Percentiles rank a stretch among this genome's conserved stretches.
Evolutionary conservation across 768 basidiomycete genomes (phyloP).

Genomic region (Rubroboletus satanas): DNA sequence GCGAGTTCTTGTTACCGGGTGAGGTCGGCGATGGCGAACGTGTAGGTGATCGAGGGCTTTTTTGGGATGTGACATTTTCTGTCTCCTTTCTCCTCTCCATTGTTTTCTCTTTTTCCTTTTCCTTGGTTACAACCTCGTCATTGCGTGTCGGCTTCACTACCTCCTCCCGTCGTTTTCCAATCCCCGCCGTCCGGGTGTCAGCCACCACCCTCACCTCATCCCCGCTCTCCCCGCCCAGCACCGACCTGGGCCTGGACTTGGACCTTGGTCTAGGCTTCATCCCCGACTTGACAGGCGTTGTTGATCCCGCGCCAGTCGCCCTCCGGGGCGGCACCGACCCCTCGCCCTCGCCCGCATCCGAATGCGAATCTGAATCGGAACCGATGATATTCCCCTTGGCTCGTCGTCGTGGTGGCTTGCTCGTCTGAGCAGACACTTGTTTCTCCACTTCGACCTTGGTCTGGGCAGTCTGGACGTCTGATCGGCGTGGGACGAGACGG

Average conservation of each 20-base stretch:
- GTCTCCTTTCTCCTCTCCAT: neutral
- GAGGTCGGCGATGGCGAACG: conserved; percentile 7
- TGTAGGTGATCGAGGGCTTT: conserved; percentile 3
- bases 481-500: conserved; percentile 1
- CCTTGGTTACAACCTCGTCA: neutral
- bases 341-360: neutral
- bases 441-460: neutral
- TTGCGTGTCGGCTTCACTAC: neutral
- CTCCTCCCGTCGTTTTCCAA: neutral
- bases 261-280: conserved; percentile 26
- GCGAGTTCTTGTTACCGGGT: neutral
- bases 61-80: neutral
- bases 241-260: neutral
- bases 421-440: neutral
- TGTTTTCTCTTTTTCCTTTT: neutral
- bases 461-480: neutral
- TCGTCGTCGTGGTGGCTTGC: neutral
- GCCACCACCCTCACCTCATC: neutral
- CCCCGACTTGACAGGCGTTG: conserved; percentile 24
- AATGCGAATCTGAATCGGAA: conserved; percentile 2
- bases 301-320: neutral
- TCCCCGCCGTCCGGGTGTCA: neutral
- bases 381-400: neutral
- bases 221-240: neutral
- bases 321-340: conserved; percentile 14